A percentile compares a stretch with the other conserved stretches of the same genome.
phyloP scores from a whole-genome alignment of 73 alveolate genomes.

The Diophrys sp. region DNA sequence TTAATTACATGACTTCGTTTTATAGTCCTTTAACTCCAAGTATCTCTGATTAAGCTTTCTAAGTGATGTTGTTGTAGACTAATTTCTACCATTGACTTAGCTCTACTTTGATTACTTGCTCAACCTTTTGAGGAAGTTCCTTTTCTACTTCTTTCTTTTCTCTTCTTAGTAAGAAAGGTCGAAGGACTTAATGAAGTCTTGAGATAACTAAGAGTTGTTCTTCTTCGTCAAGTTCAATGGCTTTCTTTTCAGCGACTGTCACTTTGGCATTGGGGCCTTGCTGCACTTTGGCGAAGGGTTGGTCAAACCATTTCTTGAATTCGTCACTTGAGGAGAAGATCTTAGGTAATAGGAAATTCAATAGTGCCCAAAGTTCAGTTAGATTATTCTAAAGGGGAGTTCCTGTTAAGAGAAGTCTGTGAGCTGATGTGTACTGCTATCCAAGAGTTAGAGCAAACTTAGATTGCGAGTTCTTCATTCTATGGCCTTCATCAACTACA shows the following conservation, averaged over 20 bases:
- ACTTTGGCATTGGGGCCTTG: slow-evolving; percentile 37
- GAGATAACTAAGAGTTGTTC: slow-evolving; percentile 92
- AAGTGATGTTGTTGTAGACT: slow-evolving; percentile 85
- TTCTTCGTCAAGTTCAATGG: slow-evolving; percentile 93
- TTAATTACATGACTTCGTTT: slow-evolving; percentile 97
- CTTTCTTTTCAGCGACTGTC: slow-evolving; percentile 57
- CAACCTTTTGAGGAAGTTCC: slow-evolving; percentile 97
- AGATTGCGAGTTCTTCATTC: slow-evolving; percentile 96
- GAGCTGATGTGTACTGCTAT: slow-evolving; percentile 87
- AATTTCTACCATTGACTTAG: slow-evolving; percentile 96
- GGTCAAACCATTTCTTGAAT: slow-evolving; percentile 97
- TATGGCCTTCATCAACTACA: slow-evolving; percentile 99
- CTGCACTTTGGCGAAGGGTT: slow-evolving; percentile 85
- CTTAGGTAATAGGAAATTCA: slow-evolving; percentile 94
- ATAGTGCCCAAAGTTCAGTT: slow-evolving; percentile 98
- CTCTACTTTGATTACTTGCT: slow-evolving; percentile 93
- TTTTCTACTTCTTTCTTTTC: slow-evolving; percentile 97
- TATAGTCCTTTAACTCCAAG: slow-evolving; percentile 61
- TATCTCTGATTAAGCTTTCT: no score
- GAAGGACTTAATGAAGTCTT: slow-evolving; percentile 96
- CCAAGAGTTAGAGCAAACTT: slow-evolving; percentile 95
- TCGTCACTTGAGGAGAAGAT: slow-evolving; percentile 97
- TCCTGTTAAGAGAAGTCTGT: slow-evolving; percentile 97
- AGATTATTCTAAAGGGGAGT: no score
- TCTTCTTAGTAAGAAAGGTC: slow-evolving; percentile 98